These are phyloP conservation scores for Ceratobasidium sp. DNA, from an alignment of 1,284 basidiomycete genomes.

Conservation along the genomic window DNA sequence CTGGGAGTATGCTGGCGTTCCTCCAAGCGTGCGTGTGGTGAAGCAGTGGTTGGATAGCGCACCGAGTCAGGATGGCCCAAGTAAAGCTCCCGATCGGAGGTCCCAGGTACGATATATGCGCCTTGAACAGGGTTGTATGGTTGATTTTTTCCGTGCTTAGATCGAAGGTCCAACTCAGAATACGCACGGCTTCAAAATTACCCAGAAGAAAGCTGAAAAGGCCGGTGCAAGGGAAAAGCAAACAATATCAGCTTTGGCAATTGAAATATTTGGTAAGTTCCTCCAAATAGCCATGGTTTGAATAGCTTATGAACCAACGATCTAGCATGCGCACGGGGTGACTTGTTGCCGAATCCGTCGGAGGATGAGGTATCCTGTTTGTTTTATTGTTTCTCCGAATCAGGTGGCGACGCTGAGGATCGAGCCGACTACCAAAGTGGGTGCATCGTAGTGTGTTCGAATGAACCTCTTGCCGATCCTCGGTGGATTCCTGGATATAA, in stretches of 20 bases:
- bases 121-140: too few relatives aligned
- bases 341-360: constrained; percentile 72
- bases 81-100: constrained; percentile 7
- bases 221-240: constrained; percentile 65
- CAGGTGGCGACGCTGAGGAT: constrained; percentile 53
- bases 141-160: too few relatives aligned
- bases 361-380: constrained; percentile 74
- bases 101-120: constrained; percentile 38
- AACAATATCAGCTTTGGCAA: constrained; percentile 78
- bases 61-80: constrained; percentile 31
- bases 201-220: constrained; percentile 55
- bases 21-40: constrained; percentile 64
- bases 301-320: neutral
- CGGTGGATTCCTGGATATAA: constrained; percentile 30
- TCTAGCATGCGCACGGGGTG: constrained; percentile 67
- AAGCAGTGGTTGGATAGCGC: constrained; percentile 57
- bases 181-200: constrained; percentile 62
- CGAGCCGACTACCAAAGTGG: constrained; percentile 60
- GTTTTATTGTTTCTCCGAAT: constrained; percentile 72
- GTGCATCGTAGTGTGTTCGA: constrained; percentile 62
- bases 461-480: constrained; percentile 44
- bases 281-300: neutral
- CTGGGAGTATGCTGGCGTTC: constrained; percentile 78
- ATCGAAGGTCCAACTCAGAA: constrained; percentile 78
- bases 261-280: constrained; percentile 82